phyloP scores from a whole-genome alignment of 2,329 filamentous ascomycete genomes.

The Monilinia laxa region DNA sequence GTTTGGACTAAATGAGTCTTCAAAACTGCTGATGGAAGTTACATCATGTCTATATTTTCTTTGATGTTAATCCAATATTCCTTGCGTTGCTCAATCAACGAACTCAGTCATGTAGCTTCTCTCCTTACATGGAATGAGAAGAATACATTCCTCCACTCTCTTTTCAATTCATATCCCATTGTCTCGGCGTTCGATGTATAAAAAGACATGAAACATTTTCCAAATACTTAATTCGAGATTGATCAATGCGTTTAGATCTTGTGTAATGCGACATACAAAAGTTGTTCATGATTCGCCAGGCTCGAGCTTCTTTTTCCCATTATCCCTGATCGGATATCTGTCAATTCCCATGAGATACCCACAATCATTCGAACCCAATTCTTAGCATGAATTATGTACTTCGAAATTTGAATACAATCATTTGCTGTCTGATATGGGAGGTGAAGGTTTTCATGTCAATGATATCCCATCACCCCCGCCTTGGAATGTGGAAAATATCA shows the following conservation, averaged over 20 bases:
- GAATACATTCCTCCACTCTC: not conserved
- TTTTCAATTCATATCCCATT: not conserved
- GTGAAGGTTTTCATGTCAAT: not conserved
- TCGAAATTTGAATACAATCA: slow-evolving; percentile 1
- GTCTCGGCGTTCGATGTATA: not conserved
- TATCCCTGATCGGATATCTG: slow-evolving; percentile 3
- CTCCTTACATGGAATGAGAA: not conserved
- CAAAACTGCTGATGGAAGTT: no score
- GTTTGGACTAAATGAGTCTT: no score
- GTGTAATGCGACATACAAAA: not conserved
- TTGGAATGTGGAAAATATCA: slow-evolving; percentile 9
- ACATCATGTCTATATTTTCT: no score
- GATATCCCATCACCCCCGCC: not conserved
- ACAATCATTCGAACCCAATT: not conserved
- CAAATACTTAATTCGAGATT: not conserved
- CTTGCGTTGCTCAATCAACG: no score
- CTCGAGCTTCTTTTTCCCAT: not conserved
- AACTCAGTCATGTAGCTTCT: not conserved
- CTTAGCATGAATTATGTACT: slow-evolving; percentile 12
- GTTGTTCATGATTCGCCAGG: slow-evolving; percentile 2
- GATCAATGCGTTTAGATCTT: slow-evolving; percentile 9
- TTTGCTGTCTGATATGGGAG: not conserved
- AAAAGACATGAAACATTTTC: not conserved
- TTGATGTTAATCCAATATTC: not conserved
- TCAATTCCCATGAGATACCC: slow-evolving; percentile 6